Evolutionary conservation across 2,329 filamentous ascomycete genomes (phyloP), one percentile per base, ranked within the genome.

Genomic region (Epichloe brachyelytri): DNA sequence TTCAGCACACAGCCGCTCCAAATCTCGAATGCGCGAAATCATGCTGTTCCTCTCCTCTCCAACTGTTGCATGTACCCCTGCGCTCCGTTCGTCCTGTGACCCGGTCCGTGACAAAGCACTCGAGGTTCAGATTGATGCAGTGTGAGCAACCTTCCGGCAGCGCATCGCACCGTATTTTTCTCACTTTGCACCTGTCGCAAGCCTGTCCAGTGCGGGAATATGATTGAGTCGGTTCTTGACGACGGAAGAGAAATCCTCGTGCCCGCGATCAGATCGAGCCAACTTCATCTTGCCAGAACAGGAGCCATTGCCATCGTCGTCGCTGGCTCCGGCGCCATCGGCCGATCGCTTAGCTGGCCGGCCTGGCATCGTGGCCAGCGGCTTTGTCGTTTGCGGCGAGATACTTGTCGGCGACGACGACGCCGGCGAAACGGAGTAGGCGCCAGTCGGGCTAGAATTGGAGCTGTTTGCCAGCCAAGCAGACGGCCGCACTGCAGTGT

Each of bases 151-250:
- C 88, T 57, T 86, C 83, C 34, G 85, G 80, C 40, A 85, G 74
- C 50, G 82, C 84, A 71, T 94, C 88, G 73, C 88, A 94, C 63
- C 86, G 81, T 60, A 94, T 94, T 69, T 95, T 95, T 58, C 88
- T 81, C 66, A 87, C 85, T 77, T 91, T 93, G 76, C 88, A 94
- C 51, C 88, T 77, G 68, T 94, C 88, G 74, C 88, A 94, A 34
- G 88, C 88, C 69, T 94, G 88, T 10, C 88, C 88, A 0, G 88
- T 94, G 52, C 77, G 71, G 19, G 75, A 77, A 56, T 78, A 78
- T 3, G 74, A 73, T 56, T 75, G 72, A 79, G 65, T 50, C 76
- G 73, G 60, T 66, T 76, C 68, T 79, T 79, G 56, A 79, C 75
- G 34, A 76, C 73, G 51, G 66, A 72, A 3, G 76, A 79, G 55